phyloP scores from a whole-genome alignment of 2,329 filamentous ascomycete species.

The Eurotiales sp. region DNA sequence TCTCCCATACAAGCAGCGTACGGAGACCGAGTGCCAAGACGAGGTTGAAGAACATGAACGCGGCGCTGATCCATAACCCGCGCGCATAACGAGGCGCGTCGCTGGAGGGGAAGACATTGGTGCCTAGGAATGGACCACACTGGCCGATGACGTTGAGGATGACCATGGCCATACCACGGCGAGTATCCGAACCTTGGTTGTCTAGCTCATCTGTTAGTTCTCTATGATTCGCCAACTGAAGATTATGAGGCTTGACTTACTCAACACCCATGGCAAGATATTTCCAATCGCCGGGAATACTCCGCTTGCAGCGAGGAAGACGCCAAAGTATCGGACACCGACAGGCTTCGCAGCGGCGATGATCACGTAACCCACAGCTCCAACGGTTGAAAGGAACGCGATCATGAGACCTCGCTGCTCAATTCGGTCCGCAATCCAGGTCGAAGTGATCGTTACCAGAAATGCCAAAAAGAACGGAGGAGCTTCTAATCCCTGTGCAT shows the following conservation, averaged over 20 bases:
- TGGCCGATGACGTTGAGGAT: constrained; percentile 67
- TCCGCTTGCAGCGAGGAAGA: constrained; percentile 56
- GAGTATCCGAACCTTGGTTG: constrained; percentile 66
- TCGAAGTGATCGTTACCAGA: constrained; percentile 57
- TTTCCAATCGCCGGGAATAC: constrained; percentile 68
- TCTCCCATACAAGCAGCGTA: constrained; percentile 56
- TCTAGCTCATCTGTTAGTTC: constrained; percentile 36
- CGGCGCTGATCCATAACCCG: constrained; percentile 59
- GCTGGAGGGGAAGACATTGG: constrained; percentile 56
- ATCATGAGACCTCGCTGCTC: constrained; percentile 63
- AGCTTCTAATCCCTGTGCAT: constrained; percentile 68
- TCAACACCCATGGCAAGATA: constrained; percentile 65
- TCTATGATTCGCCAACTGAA: neutral
- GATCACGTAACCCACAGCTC: constrained; percentile 61
- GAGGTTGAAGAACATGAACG: constrained; percentile 59
- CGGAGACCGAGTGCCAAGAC: constrained; percentile 53
- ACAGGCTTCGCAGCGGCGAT: constrained; percentile 55
- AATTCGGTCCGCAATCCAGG: constrained; percentile 62
- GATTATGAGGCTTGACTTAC: constrained; percentile 25
- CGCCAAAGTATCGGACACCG: constrained; percentile 49
- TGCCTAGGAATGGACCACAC: constrained; percentile 60
- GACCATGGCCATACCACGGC: constrained; percentile 62
- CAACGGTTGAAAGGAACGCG: constrained; percentile 53
- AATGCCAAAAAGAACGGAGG: constrained; percentile 68
- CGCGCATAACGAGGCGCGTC: constrained; percentile 49